Conservation (phyloP, 1,284 basidiomycete genomes). For the Trichosporon ovoides region DNA sequence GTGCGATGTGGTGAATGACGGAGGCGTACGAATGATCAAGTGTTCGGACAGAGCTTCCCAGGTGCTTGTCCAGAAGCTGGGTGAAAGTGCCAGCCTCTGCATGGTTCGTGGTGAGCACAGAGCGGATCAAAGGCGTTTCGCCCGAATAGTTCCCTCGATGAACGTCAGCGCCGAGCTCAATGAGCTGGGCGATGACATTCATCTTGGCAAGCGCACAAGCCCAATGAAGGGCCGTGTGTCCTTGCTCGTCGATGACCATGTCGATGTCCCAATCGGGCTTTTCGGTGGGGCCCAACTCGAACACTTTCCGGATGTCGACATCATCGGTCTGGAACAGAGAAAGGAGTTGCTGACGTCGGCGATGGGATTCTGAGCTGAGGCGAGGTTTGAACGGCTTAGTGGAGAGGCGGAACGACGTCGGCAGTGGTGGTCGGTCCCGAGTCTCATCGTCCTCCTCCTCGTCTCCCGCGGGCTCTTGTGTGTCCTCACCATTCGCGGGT, state of each 20-base stretch:
- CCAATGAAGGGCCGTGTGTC: conserved; percentile 90
- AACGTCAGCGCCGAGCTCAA: conserved; percentile 71
- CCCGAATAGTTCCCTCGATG: conserved; percentile 87
- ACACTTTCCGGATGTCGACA: conserved; percentile 27
- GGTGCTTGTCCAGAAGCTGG: conserved; percentile 55
- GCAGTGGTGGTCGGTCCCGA: conserved; percentile 30
- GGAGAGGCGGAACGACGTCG: conserved; percentile 58
- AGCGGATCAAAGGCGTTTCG: conserved; percentile 89
- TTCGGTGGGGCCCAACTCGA: conserved; percentile 23
- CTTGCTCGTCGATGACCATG: conserved; percentile 82
- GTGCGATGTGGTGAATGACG: conserved; percentile 89
- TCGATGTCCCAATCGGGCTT: conserved; percentile 60
- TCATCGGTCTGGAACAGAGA: conserved; percentile 32
- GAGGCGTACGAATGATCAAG: conserved; percentile 84
- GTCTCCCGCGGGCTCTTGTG: conserved; percentile 24
- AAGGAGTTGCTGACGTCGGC: conserved; percentile 36
- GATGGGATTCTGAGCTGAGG: conserved; percentile 53
- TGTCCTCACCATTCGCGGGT: conserved; percentile 10
- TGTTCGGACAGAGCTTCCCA: conserved; percentile 68
- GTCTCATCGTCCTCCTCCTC: conserved; percentile 32
- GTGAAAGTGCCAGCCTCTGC: conserved; percentile 73
- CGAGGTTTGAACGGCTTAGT: conserved; percentile 62
- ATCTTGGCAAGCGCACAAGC: conserved; percentile 79
- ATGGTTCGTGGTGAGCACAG: conserved; percentile 83
- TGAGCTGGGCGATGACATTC: conserved; percentile 62